Evolutionary conservation across 169 alveolate species (phyloP).

Genomic region (Cryptosporidium ubiquitum): DNA sequence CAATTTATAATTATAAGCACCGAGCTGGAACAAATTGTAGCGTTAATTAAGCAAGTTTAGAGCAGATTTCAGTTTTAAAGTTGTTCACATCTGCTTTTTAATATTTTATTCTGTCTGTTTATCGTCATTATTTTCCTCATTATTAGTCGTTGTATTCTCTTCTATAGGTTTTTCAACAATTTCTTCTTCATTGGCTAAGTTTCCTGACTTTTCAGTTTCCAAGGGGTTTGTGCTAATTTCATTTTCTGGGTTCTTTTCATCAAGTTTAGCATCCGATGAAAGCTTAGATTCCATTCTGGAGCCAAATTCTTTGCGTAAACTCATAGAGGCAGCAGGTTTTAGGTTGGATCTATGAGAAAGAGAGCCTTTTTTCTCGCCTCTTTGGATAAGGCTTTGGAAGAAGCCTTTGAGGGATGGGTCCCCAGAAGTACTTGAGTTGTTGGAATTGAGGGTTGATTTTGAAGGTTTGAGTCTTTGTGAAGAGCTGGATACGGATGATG

Average conservation of each 20-base stretch:
- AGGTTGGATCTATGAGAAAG: slow-evolving; percentile 8
- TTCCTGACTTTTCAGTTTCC: background rate
- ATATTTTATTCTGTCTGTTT: background rate
- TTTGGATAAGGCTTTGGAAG: slow-evolving; percentile 67
- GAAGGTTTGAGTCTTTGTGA: slow-evolving; percentile 44
- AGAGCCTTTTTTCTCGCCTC: slow-evolving; percentile 60
- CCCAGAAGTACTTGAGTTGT: slow-evolving; percentile 22
- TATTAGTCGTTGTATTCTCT: background rate
- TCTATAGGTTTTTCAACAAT: background rate
- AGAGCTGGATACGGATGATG: background rate
- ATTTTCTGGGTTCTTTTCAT: background rate
- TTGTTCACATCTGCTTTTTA: background rate
- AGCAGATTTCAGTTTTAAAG: background rate
- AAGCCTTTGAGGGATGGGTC: slow-evolving; percentile 71
- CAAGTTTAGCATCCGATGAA: background rate
- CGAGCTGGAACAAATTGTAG: background rate
- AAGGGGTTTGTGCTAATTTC: background rate
- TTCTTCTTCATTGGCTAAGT: background rate
- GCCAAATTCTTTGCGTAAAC: slow-evolving; percentile 32
- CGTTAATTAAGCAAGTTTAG: background rate
- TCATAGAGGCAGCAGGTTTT: slow-evolving; percentile 38
- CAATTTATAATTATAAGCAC: background rate
- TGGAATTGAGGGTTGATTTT: slow-evolving; percentile 6
- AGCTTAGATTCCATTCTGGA: slow-evolving; percentile 18
- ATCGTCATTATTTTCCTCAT: background rate